Conservation (phyloP, 108 stramenopile species). For the Nannochloropsis gaditana region DNA sequence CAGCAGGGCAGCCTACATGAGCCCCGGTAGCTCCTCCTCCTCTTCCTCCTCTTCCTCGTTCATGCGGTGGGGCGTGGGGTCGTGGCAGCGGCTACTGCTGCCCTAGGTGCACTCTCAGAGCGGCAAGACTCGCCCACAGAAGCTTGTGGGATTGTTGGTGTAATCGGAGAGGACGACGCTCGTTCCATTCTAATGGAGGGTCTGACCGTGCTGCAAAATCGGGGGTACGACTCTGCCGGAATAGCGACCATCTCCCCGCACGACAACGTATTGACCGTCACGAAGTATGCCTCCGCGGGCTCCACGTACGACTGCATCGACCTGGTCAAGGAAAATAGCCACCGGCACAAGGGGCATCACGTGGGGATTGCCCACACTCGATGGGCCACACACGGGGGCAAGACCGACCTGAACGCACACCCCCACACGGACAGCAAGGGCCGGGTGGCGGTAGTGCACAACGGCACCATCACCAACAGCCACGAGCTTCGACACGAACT, state of each 20-base stretch:
- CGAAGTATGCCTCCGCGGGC: constrained; percentile 87
- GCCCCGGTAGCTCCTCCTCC: background rate
- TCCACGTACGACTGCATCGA: constrained; percentile 84
- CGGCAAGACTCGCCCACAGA: constrained; percentile 23
- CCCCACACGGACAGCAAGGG: constrained; percentile 87
- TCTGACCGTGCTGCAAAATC: constrained; percentile 87
- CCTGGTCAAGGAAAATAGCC: constrained; percentile 65
- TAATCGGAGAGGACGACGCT: constrained; percentile 38
- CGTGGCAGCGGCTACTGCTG: background rate
- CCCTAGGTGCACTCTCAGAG: background rate
- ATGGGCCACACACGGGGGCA: constrained; percentile 98
- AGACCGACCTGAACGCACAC: constrained; percentile 96
- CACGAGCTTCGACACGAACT: constrained; percentile 79
- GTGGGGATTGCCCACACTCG: constrained; percentile 98
- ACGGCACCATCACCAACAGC: constrained; percentile 95
- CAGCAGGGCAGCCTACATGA: no score
- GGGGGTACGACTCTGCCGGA: constrained; percentile 97
- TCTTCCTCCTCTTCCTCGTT: background rate
- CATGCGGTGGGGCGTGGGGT: background rate
- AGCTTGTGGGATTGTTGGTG: constrained; percentile 45
- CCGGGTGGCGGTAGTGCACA: constrained; percentile 96
- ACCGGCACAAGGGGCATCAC: constrained; percentile 60
- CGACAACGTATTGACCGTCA: constrained; percentile 58
- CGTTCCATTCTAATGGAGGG: constrained; percentile 71
- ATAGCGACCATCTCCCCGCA: constrained; percentile 71